Evolutionary conservation across 2,329 filamentous ascomycete species (phyloP).

Genomic region (Alternaria viburni): DNA sequence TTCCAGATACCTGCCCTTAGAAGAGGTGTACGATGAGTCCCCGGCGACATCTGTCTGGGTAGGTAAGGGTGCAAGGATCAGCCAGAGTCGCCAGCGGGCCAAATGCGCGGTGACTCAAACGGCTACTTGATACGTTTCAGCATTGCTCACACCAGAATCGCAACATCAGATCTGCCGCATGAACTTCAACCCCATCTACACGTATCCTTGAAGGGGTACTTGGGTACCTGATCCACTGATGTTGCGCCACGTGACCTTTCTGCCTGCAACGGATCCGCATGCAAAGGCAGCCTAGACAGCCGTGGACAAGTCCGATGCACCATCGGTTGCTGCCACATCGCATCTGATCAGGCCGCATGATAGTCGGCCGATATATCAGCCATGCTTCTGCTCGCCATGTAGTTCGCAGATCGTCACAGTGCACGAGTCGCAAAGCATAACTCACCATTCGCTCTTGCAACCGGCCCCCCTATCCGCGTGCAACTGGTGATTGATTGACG

Average conservation of each 20-base stretch:
- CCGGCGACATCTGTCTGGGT: not conserved
- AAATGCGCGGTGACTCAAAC: not conserved
- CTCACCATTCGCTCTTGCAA: conserved; percentile 4
- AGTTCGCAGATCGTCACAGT: conserved; percentile 7
- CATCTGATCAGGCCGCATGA: conserved; percentile 31
- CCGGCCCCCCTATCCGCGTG: conserved; percentile 31
- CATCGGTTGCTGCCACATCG: conserved; percentile 15
- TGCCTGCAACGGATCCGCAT: conserved; percentile 7
- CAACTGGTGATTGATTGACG: conserved; percentile 30
- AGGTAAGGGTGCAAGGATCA: not conserved
- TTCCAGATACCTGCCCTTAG: not conserved
- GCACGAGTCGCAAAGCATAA: conserved; percentile 13
- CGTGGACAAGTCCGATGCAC: conserved; percentile 14
- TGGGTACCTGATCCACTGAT: not conserved
- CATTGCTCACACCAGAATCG: not conserved
- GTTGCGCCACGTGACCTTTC: conserved; percentile 3
- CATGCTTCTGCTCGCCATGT: conserved; percentile 20
- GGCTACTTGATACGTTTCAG: not conserved
- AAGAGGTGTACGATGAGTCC: not conserved
- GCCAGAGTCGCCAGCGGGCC: not conserved
- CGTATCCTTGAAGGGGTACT: not conserved
- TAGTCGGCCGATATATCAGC: conserved; percentile 12
- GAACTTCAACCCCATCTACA: not conserved
- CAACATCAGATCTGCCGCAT: not conserved
- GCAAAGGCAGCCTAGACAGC: conserved; percentile 15